phyloP scores from a whole-genome alignment of 345 rosid genomes.

The Populus euphratica region DNA sequence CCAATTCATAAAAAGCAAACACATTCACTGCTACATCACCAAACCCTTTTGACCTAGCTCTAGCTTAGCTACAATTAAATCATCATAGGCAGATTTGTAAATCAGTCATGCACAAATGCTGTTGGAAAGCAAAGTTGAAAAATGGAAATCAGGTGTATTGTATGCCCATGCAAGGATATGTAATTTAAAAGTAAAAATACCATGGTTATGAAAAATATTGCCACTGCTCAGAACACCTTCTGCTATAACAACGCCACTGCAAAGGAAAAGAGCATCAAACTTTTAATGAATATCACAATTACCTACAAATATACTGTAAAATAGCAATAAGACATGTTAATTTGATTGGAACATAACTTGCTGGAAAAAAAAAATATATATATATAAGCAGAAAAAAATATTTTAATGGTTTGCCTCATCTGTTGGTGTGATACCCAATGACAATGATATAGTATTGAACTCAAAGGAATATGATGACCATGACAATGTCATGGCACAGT shows the following conservation, averaged over 20 bases:
- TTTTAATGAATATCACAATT: background rate
- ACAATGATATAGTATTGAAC: background rate
- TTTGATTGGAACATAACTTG: background rate
- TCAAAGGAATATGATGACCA: background rate
- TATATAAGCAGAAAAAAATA: background rate
- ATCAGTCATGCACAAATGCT: background rate
- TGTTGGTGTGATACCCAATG: background rate
- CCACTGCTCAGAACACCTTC: constrained; percentile 68
- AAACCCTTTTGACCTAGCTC: background rate
- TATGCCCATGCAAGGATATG: background rate
- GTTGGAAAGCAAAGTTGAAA: background rate
- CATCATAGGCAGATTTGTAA: background rate
- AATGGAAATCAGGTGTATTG: background rate
- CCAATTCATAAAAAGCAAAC: background rate
- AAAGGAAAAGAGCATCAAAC: constrained; percentile 23
- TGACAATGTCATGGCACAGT: background rate
- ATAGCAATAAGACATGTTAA: background rate
- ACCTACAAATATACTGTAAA: background rate
- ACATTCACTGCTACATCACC: background rate
- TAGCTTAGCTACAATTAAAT: background rate
- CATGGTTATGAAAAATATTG: constrained; percentile 36
- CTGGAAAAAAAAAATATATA: background rate
- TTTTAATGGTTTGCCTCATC: background rate
- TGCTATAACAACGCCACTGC: constrained; percentile 96
- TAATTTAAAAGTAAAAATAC: constrained; percentile 7